phyloP scores from a whole-genome alignment of 768 basidiomycete genomes.

The Leucosporidium yakuticum region DNA sequence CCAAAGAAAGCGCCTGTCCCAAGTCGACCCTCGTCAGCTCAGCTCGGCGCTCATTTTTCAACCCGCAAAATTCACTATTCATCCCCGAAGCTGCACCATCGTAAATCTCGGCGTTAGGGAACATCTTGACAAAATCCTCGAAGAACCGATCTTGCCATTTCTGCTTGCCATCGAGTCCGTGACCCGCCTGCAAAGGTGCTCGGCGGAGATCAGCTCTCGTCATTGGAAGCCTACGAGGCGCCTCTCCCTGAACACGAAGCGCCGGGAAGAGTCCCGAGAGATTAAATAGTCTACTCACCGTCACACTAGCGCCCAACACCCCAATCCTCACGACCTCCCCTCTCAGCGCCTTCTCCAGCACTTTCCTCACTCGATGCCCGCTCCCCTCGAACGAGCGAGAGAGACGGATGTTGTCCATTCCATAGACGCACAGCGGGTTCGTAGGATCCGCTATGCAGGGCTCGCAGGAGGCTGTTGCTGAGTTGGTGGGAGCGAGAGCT shows the following conservation, averaged over 20 bases:
- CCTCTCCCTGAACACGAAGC: too few relatives aligned
- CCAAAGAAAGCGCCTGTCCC: constrained; percentile 4
- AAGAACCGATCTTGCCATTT: constrained; percentile 2
- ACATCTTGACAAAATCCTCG: constrained; percentile 1
- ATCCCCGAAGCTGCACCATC: constrained; percentile 11
- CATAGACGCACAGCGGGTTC: constrained; percentile 31
- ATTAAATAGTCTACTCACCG: constrained; percentile 15
- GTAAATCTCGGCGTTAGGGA: constrained; percentile 7
- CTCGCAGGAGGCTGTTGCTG: constrained; percentile 2
- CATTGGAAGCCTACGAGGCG: too few relatives aligned
- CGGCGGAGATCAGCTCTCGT: background rate
- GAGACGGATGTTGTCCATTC: constrained; percentile 24
- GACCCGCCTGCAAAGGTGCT: background rate
- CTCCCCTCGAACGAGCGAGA: constrained; percentile 31
- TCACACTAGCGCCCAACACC: constrained; percentile 33
- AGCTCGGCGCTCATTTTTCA: background rate
- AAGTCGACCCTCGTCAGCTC: background rate
- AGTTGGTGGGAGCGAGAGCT: too few relatives aligned
- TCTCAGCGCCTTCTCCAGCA: constrained; percentile 33
- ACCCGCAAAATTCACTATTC: background rate
- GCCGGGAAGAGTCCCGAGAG: too few relatives aligned
- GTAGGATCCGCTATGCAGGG: constrained; percentile 3
- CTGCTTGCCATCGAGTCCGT: background rate
- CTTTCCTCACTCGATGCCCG: constrained; percentile 22
- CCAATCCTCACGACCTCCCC: constrained; percentile 33